These are phyloP conservation scores for Dioscorea cayenensis DNA, from an alignment of 116 monocot species.

Conservation along the genomic window DNA sequence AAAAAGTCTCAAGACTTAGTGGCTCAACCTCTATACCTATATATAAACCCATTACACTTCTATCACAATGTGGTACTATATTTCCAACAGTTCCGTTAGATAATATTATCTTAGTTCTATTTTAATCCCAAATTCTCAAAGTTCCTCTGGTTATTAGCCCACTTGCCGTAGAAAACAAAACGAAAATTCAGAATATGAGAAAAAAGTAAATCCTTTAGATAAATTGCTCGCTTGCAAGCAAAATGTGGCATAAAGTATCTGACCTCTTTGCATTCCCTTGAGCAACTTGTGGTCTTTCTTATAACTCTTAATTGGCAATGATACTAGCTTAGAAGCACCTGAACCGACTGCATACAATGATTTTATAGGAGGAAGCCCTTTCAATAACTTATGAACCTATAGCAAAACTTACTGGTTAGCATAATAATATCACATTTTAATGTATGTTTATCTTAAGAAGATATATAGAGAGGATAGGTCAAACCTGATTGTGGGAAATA, in stretches of 20 bases:
- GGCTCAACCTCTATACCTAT: too few relatives aligned
- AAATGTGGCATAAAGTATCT: background rate
- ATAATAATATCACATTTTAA: background rate
- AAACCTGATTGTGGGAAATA: slow-evolving; percentile 95
- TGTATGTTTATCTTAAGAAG: background rate
- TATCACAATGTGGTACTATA: too few relatives aligned
- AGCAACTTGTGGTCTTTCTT: slow-evolving; percentile 79
- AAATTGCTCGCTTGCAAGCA: background rate
- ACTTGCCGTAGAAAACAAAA: too few relatives aligned
- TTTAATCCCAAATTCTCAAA: too few relatives aligned
- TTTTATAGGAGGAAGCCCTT: slow-evolving; percentile 79
- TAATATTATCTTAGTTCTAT: too few relatives aligned
- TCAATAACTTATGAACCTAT: slow-evolving; percentile 90
- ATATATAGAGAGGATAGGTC: background rate
- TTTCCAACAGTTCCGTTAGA: too few relatives aligned
- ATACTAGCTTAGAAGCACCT: slow-evolving; percentile 86
- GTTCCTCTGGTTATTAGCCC: too few relatives aligned
- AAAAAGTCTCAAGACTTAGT: too few relatives aligned
- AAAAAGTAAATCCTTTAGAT: background rate
- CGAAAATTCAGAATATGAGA: background rate
- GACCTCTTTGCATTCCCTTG: slow-evolving; percentile 98
- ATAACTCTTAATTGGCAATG: slow-evolving; percentile 88
- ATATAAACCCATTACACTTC: too few relatives aligned
- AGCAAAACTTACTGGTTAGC: background rate
- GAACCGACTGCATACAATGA: slow-evolving; percentile 79